Percentiles rank a stretch among this genome's conserved stretches.
These are phyloP conservation scores for Paecilomyces sp. DNA, from an alignment of 2,329 filamentous ascomycete genomes.

Conservation along the genomic window DNA sequence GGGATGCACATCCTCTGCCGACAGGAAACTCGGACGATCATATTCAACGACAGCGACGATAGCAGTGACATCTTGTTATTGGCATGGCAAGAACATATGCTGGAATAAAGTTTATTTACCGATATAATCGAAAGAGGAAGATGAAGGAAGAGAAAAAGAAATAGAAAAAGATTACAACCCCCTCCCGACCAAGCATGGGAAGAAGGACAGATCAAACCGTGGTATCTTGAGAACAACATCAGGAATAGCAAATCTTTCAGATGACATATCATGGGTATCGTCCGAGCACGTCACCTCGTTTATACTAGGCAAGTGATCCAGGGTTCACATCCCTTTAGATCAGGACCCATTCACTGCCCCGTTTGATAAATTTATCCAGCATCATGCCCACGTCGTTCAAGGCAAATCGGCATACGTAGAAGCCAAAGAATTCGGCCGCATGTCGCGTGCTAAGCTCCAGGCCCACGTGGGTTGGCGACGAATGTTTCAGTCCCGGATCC, in stretches of 20 bases:
- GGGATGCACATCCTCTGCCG: background rate
- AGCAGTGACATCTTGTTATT: background rate
- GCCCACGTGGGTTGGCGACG: conserved; percentile 89
- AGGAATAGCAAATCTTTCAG: conserved; percentile 5
- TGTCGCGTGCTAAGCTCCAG: conserved; percentile 89
- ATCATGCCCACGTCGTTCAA: conserved; percentile 74
- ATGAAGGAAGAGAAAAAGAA: no score
- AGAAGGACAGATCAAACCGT: background rate
- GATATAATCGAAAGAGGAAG: background rate
- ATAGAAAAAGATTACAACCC: background rate
- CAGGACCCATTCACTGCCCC: conserved; percentile 89
- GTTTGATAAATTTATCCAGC: conserved; percentile 95
- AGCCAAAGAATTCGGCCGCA: conserved; percentile 94
- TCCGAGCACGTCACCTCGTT: background rate
- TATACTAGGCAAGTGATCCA: background rate
- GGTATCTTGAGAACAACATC: conserved; percentile 9
- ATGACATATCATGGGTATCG: background rate
- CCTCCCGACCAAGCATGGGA: background rate
- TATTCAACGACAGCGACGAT: background rate
- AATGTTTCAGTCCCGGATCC: conserved; percentile 84
- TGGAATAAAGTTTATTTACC: background rate
- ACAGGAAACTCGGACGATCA: background rate
- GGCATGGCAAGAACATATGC: background rate
- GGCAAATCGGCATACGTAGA: conserved; percentile 95
- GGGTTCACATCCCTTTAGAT: conserved; percentile 28